Base-by-base conservation (phyloP, 2,329 filamentous ascomycete species). In the Davidsoniella australis region DNA sequence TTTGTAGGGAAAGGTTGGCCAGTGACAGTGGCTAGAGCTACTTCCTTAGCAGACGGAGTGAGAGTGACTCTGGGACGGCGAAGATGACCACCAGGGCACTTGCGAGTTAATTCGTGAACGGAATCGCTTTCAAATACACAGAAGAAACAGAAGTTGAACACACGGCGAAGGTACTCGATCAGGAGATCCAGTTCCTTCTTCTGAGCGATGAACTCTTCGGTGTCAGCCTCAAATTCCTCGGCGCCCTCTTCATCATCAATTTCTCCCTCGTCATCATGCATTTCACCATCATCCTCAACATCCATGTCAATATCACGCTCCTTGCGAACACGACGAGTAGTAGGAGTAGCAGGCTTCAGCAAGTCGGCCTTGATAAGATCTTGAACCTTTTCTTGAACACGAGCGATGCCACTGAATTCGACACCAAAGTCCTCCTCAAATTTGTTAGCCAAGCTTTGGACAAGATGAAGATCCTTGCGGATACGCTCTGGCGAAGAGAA, bases 71-170 rank as follows among this genome's bases (percentile, higher is more conserved):
- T 76, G 38, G 91, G 91, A 45, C 91, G 81, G 54, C 91, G 85
- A 54, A 98, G 77, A 69, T 98, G 91, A n/a, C 91, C 91, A 40
- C 91, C 91, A 23, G 91, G 87, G 58, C 91, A 98, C 66, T 98
- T 96, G 53, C 91, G 80, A 39, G 85, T 88, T 56, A 98, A 71
- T 66, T 98, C 91, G 60, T 98, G 91, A 18, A 96, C 81, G 0
- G 89, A 96, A 63, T 98, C 91, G 60, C 87, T 91, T 66, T 98
- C 91, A 57, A 98, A 96, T 4, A 98, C 93, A 63, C 91, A 98
- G 69, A 96, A 98, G 71, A 98, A 95, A 69, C 91, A 98, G 67
- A 98, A 96, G 66, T 91, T 95, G 72, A 93, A 94, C 47, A 98
- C 91, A 14, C 91, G 81, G 47, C 91, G 86, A 53, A 98, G 73